Base-by-base conservation (phyloP, 73 alveolate species). In the Paramecium pentaurelia region DNA sequence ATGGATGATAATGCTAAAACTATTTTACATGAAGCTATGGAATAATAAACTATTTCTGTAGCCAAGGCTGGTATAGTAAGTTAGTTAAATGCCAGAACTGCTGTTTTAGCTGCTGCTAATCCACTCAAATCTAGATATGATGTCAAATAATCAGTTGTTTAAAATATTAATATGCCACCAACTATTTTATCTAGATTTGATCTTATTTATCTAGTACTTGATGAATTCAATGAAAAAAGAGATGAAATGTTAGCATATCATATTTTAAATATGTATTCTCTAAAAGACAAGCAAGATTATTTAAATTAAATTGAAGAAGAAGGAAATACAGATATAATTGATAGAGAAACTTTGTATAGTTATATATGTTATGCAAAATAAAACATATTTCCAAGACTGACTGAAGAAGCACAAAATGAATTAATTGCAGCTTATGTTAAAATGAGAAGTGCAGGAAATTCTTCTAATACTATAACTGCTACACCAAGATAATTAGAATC, bases 1-100 rank as follows among this genome's bases (percentile, higher is more conserved):
- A 99, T 99, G 99, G 99, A 98, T 92, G 99, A 99, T 77, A 95
- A 95, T 64, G 98, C 99, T 25, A 95, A 83, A 71, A 89, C 94
- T 44, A 89, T 89, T 30, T 89, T 89, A 34, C 94, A 89, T 71
- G 94, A 89, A 70, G 89, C 94, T 18, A 97, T 97, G 99, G 99
- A 97, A 93, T 97, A 98, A 93, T 97, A 97, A 95, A 97, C 99
- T 27, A 96, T 97, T 7, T 96, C 99, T 8, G 96, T 97, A 6
- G 99, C 99, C 83, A 99, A 99, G 95, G 99, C 99, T 18, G 99
- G 99, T 42, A 99, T 99, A 60, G 99, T 99, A 36, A 97, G 99
- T 88, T 95, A 98, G 49, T 95, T 99, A 86, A 99, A 99, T 92
- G 99, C 99, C 12, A 93, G 99, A 60, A 98, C 99, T 32, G 99